A percentile compares a stretch with the other conserved stretches of the same genome.
These are phyloP conservation scores for Dothideomycetes sp. DNA, from an alignment of 2,329 filamentous ascomycete species.

Conservation along the genomic window DNA sequence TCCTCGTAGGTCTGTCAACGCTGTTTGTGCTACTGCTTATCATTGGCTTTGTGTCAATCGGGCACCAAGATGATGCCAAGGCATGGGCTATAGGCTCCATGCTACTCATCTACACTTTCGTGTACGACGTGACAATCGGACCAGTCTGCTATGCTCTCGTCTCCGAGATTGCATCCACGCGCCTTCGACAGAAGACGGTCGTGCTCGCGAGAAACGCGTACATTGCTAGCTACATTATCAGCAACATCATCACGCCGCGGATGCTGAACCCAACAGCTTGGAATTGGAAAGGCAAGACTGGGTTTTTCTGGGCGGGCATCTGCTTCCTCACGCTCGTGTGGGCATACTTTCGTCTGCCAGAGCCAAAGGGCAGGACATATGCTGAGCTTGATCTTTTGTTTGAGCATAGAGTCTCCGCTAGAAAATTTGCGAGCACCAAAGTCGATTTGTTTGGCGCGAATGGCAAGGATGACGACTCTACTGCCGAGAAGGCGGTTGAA, in stretches of 20 bases:
- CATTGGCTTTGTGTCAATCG: conserved; percentile 14
- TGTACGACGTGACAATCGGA: conserved; percentile 20
- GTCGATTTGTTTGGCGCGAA: conserved; percentile 12
- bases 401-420: conserved; percentile 31
- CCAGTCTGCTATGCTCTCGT: conserved; percentile 21
- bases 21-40: conserved; percentile 23
- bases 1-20: conserved; percentile 18
- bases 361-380: conserved; percentile 43
- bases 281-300: conserved; percentile 15
- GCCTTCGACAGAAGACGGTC: conserved; percentile 18
- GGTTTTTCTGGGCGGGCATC: conserved; percentile 31
- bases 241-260: conserved; percentile 15
- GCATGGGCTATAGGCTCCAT: conserved; percentile 34
- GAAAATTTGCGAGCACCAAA: conserved; percentile 24
- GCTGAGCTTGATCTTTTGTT: conserved; percentile 48
- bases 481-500: background rate
- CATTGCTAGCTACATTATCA: conserved; percentile 16
- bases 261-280: conserved; percentile 16
- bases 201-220: conserved; percentile 20
- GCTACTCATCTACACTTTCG: conserved; percentile 38
- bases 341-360: conserved; percentile 43
- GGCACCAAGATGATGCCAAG: conserved; percentile 10
- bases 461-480: background rate
- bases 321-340: conserved; percentile 37
- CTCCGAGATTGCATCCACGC: conserved; percentile 18